Evolutionary conservation across 2,329 filamentous ascomycete species (phyloP).

Genomic region (Trichoderma asperellum): DNA sequence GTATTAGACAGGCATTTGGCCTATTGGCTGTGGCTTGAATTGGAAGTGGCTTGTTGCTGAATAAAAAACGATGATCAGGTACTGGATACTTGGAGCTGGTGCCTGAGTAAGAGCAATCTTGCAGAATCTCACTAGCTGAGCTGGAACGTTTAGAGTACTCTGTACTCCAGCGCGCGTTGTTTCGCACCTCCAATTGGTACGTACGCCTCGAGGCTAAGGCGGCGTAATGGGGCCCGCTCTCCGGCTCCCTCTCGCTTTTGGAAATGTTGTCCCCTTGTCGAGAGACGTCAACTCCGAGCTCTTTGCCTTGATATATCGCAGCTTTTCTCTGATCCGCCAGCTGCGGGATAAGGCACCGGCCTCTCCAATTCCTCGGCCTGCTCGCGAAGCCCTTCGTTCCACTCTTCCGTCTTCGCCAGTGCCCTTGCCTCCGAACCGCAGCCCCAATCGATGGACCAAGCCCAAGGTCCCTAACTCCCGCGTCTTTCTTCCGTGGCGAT

Average conservation of each 20-base stretch:
- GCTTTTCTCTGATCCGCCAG: slow-evolving; percentile 2
- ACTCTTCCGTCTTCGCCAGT: neutral
- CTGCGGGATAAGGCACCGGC: slow-evolving; percentile 15
- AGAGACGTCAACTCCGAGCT: slow-evolving; percentile 15
- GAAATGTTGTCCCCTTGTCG: slow-evolving; percentile 29
- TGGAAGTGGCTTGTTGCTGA: slow-evolving; percentile 17
- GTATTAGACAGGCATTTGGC: neutral
- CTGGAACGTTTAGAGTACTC: slow-evolving; percentile 5
- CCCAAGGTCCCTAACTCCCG: slow-evolving; percentile 25
- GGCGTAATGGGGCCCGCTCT: slow-evolving; percentile 27
- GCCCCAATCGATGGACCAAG: slow-evolving; percentile 29
- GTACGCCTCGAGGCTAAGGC: slow-evolving; percentile 11
- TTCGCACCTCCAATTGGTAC: slow-evolving; percentile 10
- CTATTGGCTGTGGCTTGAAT: slow-evolving; percentile 17
- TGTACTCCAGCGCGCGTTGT: slow-evolving; percentile 12
- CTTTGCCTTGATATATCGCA: slow-evolving; percentile 14
- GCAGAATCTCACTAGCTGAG: neutral
- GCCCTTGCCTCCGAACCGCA: slow-evolving; percentile 17
- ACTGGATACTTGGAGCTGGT: slow-evolving; percentile 10
- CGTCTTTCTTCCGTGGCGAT: slow-evolving; percentile 22
- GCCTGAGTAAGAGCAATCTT: neutral
- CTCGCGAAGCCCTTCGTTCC: neutral
- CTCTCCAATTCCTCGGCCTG: slow-evolving; percentile 12
- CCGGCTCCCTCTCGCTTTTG: slow-evolving; percentile 23
- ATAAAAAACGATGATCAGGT: neutral